Evolutionary conservation across 768 basidiomycete genomes (phyloP), one percentile per base, ranked within the genome.

Genomic region (Mycena alexandri): DNA sequence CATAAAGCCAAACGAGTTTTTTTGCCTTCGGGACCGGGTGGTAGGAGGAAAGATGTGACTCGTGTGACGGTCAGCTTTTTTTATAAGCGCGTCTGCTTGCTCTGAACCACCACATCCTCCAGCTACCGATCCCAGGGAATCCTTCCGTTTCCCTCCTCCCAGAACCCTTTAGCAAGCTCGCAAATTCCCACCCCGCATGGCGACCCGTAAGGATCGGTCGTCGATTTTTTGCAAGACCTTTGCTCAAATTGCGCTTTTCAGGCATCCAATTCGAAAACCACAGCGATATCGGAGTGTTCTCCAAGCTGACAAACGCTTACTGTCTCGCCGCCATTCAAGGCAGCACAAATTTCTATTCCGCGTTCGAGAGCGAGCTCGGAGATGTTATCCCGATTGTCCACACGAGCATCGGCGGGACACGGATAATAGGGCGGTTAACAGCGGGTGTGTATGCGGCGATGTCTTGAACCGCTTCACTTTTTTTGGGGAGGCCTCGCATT

Each of bases 261-360:
- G 94, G 95, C 79, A 83, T 94, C 71, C 93, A 95, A 83, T 96
- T 95, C 77, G 94, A 96, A 84, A 96, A 96, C 83, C 92, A 88
- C 83, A 92, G 90, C 81, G 96, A 99, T 76, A 88, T 99, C 74
- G 97, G 97, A 74, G 97, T 99, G 50, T 99, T 99, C 82, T 85
- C 95, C 75, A 98, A 98, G 82, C 87, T 99, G 75, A 98, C 97
- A 75, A 99, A 99, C 86, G 93, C 91, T 76, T 99, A 98, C 87
- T 98, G 97, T 82, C 90, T 99, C 53, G 89, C 88, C 74, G 95
- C 96, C 70, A 88, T 98, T 76, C 92, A 95, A 78, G 93, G 96
- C 79, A 93, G 95, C 81, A 91, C 95, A 71, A 99, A 99, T 82
- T 99, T 99, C 75, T 97, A 96, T 86, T 98, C 96, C 25, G 92